phyloP scores from a whole-genome alignment of 495 filamentous ascomycete species.

The Aspergillus nidulans region DNA sequence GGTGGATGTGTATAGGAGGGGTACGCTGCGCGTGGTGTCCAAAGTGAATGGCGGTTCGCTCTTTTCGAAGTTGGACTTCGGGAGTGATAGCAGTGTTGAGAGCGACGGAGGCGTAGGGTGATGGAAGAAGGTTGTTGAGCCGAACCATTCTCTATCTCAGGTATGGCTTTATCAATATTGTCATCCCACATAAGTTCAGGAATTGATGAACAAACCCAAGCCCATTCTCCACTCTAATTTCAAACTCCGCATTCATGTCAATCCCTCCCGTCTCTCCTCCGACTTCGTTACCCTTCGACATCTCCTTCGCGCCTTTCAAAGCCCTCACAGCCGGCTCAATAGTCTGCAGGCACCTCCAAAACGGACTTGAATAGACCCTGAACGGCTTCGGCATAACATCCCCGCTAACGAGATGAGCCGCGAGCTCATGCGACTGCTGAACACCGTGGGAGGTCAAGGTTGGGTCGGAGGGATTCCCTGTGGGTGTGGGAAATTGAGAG shows the following conservation, averaged over 20 bases:
- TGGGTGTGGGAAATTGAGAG: conserved; percentile 66
- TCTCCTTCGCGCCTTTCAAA: conserved; percentile 28
- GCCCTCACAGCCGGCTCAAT: conserved; percentile 62
- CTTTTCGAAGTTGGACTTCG: background rate
- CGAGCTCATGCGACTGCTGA: conserved; percentile 76
- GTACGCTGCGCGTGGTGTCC: conserved; percentile 48
- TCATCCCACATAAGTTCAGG: background rate
- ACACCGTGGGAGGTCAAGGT: conserved; percentile 82
- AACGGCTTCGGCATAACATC: conserved; percentile 62
- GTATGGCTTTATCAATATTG: background rate
- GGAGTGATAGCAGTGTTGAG: conserved; percentile 43
- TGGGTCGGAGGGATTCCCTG: conserved; percentile 81
- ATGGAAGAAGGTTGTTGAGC: conserved; percentile 60
- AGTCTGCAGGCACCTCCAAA: conserved; percentile 91
- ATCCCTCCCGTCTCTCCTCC: background rate
- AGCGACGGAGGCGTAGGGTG: conserved; percentile 73
- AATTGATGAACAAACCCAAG: conserved; percentile 49
- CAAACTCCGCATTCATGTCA: conserved; percentile 19
- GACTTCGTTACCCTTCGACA: background rate
- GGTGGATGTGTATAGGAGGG: conserved; percentile 58
- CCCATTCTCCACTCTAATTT: conserved; percentile 68
- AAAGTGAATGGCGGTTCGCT: conserved; percentile 25
- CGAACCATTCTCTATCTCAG: conserved; percentile 76
- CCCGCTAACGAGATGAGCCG: conserved; percentile 52
- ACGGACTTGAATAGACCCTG: conserved; percentile 75